These are phyloP conservation scores for Fusarium sororula DNA, from an alignment of 2,329 filamentous ascomycete genomes.

Conservation along the genomic window DNA sequence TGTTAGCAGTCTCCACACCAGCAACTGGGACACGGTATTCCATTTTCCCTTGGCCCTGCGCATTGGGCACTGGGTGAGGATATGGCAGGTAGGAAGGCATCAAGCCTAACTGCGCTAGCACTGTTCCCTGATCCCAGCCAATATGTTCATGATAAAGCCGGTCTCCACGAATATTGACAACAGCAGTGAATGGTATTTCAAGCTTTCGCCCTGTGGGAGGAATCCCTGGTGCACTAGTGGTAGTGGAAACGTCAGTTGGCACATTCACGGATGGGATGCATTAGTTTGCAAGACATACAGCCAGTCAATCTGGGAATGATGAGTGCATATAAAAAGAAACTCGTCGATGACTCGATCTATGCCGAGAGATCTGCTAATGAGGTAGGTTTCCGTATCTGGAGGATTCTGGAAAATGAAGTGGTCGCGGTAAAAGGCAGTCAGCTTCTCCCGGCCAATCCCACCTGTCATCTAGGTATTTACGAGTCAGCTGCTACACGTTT, in stretches of 20 bases:
- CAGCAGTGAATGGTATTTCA: constrained; percentile 67
- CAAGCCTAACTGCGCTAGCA: constrained; percentile 66
- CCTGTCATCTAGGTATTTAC: constrained; percentile 61
- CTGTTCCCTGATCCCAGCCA: constrained; percentile 73
- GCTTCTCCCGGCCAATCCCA: constrained; percentile 69
- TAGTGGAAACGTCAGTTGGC: background rate
- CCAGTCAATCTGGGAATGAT: constrained; percentile 71
- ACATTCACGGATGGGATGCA: rapidly evolving
- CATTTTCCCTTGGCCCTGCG: constrained; percentile 32
- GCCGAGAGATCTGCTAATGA: constrained; percentile 76
- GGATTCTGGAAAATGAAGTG: constrained; percentile 82
- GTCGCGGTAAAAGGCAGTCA: constrained; percentile 75
- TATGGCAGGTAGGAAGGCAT: constrained; percentile 69
- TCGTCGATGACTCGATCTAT: constrained; percentile 78
- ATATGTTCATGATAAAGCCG: constrained; percentile 73
- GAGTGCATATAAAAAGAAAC: constrained; percentile 72
- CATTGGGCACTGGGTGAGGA: constrained; percentile 61
- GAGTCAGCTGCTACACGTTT: background rate
- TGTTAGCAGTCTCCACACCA: constrained; percentile 44
- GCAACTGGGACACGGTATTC: constrained; percentile 47
- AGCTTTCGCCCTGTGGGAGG: constrained; percentile 63
- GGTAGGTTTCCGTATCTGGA: constrained; percentile 70
- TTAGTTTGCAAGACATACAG: constrained; percentile 58
- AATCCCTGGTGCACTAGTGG: constrained; percentile 59
- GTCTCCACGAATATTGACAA: constrained; percentile 72